Base-by-base conservation (phyloP, 305 asterid species). In the Petunia hybrid region DNA sequence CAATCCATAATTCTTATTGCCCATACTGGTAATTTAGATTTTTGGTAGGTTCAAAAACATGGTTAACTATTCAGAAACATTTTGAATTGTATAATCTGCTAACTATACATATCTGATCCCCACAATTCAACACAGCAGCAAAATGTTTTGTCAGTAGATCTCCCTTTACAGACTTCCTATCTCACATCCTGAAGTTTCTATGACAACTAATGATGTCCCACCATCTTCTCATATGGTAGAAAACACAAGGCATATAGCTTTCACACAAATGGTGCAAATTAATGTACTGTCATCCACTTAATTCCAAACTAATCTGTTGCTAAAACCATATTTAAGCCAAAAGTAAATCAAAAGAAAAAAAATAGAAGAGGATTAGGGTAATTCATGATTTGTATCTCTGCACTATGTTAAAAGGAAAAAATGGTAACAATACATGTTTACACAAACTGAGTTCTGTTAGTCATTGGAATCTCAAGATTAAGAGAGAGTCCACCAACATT, bases 391-490 rank as follows among this genome's bases (percentile, higher is more conserved):
- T 74, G 0, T 51, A 51, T 36, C 35, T 51, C 60, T 35, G 46
- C 39, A 53, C 48, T 73, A 53, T 74, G 79, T 9, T 13, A 73
- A 73, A 73, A 36, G 46, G 36, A 73, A 12, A 73, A 42, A 5
- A 51, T 0, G 6, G 35, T 51, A 35, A 42, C 45, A 73, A 13
- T 14, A 74, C 13, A 74, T 36, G 48, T 69, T 80, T 85, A 89
- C 35, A 78, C 86, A 80, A 87, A 69, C 59, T 77, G 76, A 68
- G 78, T 85, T 79, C 67, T 60, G 14, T 71, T 83, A 51, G 80
- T 82, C 68, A 84, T 82, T 38, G 86, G 81, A n/a, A 81, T n/a
- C 39, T 60, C 87, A 62, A 55, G 31, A 69, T 48, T 79, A 48
- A 43, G 46, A 68, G 85, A 85, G 38, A 41, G 82, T 63, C 36